Percentiles rank a stretch among this genome's conserved stretches.
These are phyloP conservation scores for Beauveria medogensis DNA, from an alignment of 2,329 filamentous ascomycete species.

Conservation along the genomic window DNA sequence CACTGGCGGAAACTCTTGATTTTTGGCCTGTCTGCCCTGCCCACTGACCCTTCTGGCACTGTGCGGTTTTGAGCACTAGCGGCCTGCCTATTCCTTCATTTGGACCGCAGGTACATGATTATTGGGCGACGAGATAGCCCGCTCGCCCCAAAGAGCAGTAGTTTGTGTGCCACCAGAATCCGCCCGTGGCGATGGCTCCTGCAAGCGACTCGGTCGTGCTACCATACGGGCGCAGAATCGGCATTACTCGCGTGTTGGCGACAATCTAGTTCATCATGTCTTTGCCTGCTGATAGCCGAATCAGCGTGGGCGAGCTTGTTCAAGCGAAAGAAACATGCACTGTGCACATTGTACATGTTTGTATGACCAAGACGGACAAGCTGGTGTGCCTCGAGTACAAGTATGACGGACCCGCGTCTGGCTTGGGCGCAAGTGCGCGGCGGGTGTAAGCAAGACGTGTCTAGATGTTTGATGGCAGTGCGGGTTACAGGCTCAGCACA, in stretches of 20 bases:
- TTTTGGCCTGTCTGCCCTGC: background rate
- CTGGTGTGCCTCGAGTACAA: background rate
- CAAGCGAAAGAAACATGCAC: background rate
- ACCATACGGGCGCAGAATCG: background rate
- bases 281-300: too few species aligned
- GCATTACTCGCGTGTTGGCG: too few species aligned
- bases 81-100: slow-evolving; percentile 8
- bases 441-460: background rate
- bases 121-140: slow-evolving; percentile 2
- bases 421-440: background rate
- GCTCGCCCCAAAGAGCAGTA: background rate
- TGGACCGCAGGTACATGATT: slow-evolving; percentile 6
- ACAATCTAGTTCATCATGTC: too few species aligned
- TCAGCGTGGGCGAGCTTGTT: too few species aligned
- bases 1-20: background rate
- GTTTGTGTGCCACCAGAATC: background rate
- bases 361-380: background rate
- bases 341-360: background rate
- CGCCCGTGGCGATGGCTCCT: background rate
- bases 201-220: background rate
- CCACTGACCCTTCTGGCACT: background rate
- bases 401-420: background rate
- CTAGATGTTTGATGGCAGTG: background rate
- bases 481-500: background rate
- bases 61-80: slow-evolving; percentile 1